Base-by-base conservation (phyloP, 768 basidiomycete species). In the Calocera cornea region DNA sequence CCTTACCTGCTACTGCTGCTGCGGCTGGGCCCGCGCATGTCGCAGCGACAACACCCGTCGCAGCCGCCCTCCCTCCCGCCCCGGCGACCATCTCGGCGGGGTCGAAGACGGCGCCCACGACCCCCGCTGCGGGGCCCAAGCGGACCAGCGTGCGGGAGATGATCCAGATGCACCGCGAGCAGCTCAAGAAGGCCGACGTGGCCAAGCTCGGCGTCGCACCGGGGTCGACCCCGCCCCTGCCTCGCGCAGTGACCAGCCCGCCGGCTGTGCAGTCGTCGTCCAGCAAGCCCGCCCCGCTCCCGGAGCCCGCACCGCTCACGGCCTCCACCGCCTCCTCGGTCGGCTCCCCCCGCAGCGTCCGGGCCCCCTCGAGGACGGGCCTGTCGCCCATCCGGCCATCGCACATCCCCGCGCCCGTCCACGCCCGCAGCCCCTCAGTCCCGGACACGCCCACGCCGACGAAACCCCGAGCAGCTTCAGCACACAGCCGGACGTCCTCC, bases 111-210 rank as follows among this genome's bases (percentile, higher is more conserved):
- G 84, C 84, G 50, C 91, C 90, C 68, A 80, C 94, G 66, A 87
- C 90, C 41, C 90, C 92, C 10, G 86, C 90, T 27, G 90, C 95
- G 72, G 93, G 93, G 41, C 92, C 93, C 24, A 94, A 89, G 74
- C 83, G 92, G 27, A 90, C 88, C 17, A 95, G 91, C 31, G 54
- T 60, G 2, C 54, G 54, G 10, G 54, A 60, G 27, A 60, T 60
- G 54, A 60, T 60, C 24, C 54, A 60, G 54, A 60, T 60, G 54
- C 54, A 60, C 31, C 11, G 54, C 5, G 54, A 60, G 19, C 54
- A 60, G 54, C 54, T 60, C 5, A 60, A 60, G 54, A 60, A 60
- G 31, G 27, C 24, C 2, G 54, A 60, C 10, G 31, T 7, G 24
- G 54, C 54, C 8, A 14, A 31, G 8, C 19, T 60, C 14, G 54